Conservation (phyloP, 2,329 filamentous ascomycete species). For the Cryphonectria nitschkei region DNA sequence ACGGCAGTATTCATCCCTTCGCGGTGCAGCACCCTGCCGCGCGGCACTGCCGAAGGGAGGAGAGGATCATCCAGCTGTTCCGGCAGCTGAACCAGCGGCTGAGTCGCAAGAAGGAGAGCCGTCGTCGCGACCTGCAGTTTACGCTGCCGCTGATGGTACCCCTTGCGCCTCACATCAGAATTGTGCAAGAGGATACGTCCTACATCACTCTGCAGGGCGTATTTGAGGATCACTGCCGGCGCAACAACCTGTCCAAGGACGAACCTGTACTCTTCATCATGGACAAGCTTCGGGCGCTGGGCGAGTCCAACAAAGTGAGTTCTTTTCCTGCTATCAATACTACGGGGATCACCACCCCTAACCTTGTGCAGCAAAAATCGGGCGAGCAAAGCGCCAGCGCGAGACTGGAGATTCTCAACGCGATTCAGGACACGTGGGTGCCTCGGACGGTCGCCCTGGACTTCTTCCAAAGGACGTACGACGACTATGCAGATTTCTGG, state of each 20-base stretch:
- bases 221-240: conserved; percentile 94
- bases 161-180: conserved; percentile 88
- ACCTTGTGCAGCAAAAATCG: conserved; percentile 55
- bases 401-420: conserved; percentile 87
- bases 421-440: conserved; percentile 93
- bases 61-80: conserved; percentile 94
- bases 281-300: conserved; percentile 82
- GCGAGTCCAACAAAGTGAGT: conserved; percentile 69
- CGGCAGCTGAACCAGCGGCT: conserved; percentile 94
- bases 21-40: conserved; percentile 95
- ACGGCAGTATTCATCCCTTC: conserved; percentile 96
- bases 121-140: conserved; percentile 92
- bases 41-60: conserved; percentile 88
- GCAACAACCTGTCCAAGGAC: conserved; percentile 87
- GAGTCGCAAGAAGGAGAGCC: conserved; percentile 90
- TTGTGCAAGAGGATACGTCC: conserved; percentile 93
- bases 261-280: conserved; percentile 94
- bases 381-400: conserved; percentile 72
- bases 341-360: neutral
- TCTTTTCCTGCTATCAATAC: neutral
- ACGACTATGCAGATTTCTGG: conserved; percentile 94
- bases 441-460: conserved; percentile 80
- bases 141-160: conserved; percentile 95
- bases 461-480: conserved; percentile 88
- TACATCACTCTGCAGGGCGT: conserved; percentile 94